A percentile compares a stretch with the other conserved stretches of the same genome.
Evolutionary conservation across 1,284 basidiomycete species (phyloP).

Genomic region (Tilletia setariae): DNA sequence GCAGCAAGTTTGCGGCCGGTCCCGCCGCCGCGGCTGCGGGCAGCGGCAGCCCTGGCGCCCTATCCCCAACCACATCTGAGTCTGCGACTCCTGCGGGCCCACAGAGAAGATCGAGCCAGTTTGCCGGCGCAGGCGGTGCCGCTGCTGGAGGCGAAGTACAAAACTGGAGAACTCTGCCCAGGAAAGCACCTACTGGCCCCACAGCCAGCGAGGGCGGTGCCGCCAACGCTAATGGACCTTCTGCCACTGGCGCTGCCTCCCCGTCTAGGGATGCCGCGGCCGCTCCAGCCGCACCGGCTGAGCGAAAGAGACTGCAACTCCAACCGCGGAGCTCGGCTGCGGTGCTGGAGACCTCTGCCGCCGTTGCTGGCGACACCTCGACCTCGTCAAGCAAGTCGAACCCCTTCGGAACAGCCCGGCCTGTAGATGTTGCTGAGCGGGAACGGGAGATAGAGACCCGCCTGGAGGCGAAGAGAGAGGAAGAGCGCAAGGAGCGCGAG

Average conservation of each 20-base stretch:
- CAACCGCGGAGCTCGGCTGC: constrained; percentile 58
- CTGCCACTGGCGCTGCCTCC: constrained; percentile 7
- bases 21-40: constrained; percentile 16
- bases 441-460: constrained; percentile 70
- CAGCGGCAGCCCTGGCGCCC: constrained; percentile 25
- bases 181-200: constrained; percentile 30
- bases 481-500: constrained; percentile 26
- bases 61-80: constrained; percentile 19
- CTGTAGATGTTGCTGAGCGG: constrained; percentile 74
- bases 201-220: constrained; percentile 15
- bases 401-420: constrained; percentile 87
- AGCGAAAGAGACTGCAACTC: constrained; percentile 51
- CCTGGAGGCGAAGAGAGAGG: constrained; percentile 26
- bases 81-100: neutral
- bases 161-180: constrained; percentile 35
- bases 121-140: constrained; percentile 5
- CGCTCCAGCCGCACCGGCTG: constrained; percentile 30
- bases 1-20: constrained; percentile 41
- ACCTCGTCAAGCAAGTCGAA: constrained; percentile 53
- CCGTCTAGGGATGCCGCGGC: constrained; percentile 19
- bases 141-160: constrained; percentile 25
- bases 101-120: constrained; percentile 4
- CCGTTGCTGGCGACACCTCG: constrained; percentile 38
- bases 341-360: constrained; percentile 61
- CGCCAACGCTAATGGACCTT: constrained; percentile 10